Evolutionary conservation across 2,329 filamentous ascomycete genomes (phyloP).

Genomic region (Aureobasidium musti): DNA sequence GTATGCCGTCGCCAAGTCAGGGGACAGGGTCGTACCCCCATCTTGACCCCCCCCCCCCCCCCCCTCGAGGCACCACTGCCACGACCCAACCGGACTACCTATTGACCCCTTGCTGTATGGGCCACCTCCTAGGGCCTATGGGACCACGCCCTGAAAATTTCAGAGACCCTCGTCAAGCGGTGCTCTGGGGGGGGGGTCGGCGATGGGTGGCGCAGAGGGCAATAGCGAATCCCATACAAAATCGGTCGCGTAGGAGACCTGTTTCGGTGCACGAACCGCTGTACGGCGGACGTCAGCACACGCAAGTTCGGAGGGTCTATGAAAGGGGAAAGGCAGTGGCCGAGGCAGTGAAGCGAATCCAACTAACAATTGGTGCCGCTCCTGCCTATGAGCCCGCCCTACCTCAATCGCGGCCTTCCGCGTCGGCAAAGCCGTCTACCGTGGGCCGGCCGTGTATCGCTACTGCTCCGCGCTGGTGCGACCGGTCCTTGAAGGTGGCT

Average conservation of each 20-base stretch:
- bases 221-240: slow-evolving; percentile 22
- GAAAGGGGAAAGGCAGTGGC: too few species aligned
- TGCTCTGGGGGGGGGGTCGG: background rate
- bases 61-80: too few species aligned
- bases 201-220: slow-evolving; percentile 3
- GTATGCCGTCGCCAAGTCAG: background rate
- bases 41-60: too few species aligned
- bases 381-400: too few species aligned
- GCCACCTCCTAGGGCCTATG: background rate
- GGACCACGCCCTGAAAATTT: background rate
- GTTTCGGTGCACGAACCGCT: background rate
- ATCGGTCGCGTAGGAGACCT: slow-evolving; percentile 14
- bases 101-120: background rate
- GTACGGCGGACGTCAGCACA: background rate
- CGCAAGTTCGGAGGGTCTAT: background rate
- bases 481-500: too few species aligned
- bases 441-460: too few species aligned
- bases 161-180: background rate
- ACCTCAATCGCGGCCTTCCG: too few species aligned
- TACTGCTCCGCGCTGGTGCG: too few species aligned
- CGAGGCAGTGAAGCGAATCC: too few species aligned
- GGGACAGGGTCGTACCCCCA: too few species aligned
- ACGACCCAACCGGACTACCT: background rate
- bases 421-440: too few species aligned
- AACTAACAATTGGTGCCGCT: too few species aligned